These are phyloP conservation scores for Penicilliopsis zonata DNA, from an alignment of 495 filamentous ascomycete genomes.

Conservation along the genomic window DNA sequence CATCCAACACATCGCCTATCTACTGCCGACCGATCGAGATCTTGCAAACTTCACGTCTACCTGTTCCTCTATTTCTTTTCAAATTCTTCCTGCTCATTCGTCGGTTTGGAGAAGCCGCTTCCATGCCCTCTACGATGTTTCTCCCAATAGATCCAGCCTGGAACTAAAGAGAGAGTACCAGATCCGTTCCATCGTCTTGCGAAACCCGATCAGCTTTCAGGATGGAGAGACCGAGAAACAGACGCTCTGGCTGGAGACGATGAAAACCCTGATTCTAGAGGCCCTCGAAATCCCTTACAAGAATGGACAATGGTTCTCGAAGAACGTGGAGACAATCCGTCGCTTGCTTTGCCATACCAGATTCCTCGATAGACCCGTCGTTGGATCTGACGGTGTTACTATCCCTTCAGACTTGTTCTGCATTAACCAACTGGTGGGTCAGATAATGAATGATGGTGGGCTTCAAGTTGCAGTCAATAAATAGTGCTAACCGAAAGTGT, in stretches of 20 bases:
- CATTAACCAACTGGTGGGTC: slow-evolving; percentile 19
- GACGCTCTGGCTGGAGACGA: slow-evolving; percentile 16
- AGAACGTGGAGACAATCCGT: slow-evolving; percentile 13
- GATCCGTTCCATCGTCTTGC: slow-evolving; percentile 17
- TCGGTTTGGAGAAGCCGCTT: slow-evolving; percentile 24
- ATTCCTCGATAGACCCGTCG: slow-evolving; percentile 15
- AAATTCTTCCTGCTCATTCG: slow-evolving; percentile 11
- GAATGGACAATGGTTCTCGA: slow-evolving; percentile 5
- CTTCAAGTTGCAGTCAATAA: too few species aligned
- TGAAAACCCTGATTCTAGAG: slow-evolving; percentile 18
- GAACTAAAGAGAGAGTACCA: slow-evolving; percentile 23
- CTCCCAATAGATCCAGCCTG: slow-evolving; percentile 4
- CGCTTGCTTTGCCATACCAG: slow-evolving; percentile 5
- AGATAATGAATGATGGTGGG: too few species aligned
- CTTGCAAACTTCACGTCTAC: slow-evolving; percentile 15
- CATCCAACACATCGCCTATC: slow-evolving; percentile 25
- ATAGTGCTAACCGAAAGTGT: too few species aligned
- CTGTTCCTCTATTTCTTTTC: slow-evolving; percentile 10
- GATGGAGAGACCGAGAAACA: slow-evolving; percentile 9
- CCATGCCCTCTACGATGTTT: slow-evolving; percentile 21
- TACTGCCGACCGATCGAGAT: slow-evolving; percentile 21
- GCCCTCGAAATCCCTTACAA: slow-evolving; percentile 2
- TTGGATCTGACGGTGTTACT: slow-evolving; percentile 2
- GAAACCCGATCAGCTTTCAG: slow-evolving; percentile 8
- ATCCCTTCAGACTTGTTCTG: slow-evolving; percentile 13